Evolutionary conservation across 495 filamentous ascomycete species (phyloP), one percentile per base, ranked within the genome.

Genomic region (Lepraria neglecta): DNA sequence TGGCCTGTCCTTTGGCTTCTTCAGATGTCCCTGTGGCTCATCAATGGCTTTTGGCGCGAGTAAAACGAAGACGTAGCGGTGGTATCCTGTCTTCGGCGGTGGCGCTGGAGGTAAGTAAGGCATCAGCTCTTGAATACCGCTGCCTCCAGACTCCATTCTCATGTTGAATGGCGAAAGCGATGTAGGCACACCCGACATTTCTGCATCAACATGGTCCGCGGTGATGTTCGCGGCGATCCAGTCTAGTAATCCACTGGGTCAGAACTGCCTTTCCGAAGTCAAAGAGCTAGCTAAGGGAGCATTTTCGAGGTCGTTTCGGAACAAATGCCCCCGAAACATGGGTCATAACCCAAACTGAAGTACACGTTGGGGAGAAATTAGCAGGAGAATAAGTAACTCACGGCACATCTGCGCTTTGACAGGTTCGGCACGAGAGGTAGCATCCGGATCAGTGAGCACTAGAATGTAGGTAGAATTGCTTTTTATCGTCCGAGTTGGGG

Each of bases 341-440:
- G 12, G 9, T 38, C 35, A 7, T 38, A 38, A 12, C 35, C 12
- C 35, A 38, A 38, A 10, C 12, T 38, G 7, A 38, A 38, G 35
- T 12, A 38, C 35, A 12, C 35, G 12, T 10, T 10, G 35, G 6
- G 35, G 2, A 11, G 2, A 7, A 38, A 7, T 38, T 1, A 38
- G 35, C 6, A 10, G 7, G 35, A 38, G 35, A 7, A 38, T 7
- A 38, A 38, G 35, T 38, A 38, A 38, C 35, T 38, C 12, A 38
- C 35, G 86, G 69, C 86, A 89, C 70, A 86, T 81, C 69, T 90
- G 83, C n/a, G 77, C 78, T 81, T 81, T 87, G 67, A 84, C 76
- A 17, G 85, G 84, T 64, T 87, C 70, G 24, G 82, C 74, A 33
- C 81, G 78, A 1, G 82, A 85, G 0, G 86, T 85, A 0, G 87